Conservation (phyloP, 305 asterid species). For the Fraxinus angustifolia region DNA sequence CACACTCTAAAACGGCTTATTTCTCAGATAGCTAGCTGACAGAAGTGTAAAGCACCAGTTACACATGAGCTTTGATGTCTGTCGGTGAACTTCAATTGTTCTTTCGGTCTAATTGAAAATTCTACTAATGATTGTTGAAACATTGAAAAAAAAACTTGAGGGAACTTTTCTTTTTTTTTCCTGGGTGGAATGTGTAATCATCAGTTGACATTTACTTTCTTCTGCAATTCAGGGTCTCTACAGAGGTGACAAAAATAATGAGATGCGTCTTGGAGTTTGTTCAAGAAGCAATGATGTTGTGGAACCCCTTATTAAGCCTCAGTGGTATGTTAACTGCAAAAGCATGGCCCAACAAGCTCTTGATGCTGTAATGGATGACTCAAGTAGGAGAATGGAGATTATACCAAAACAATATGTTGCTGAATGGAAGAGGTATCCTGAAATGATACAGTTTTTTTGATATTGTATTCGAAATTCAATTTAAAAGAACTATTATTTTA, state of each 20-base stretch:
- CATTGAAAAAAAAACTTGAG: not conserved
- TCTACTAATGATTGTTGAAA: not conserved
- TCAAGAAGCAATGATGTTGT: constrained; percentile 84
- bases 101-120: not conserved
- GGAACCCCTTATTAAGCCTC: constrained; percentile 94
- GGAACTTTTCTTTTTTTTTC: not conserved
- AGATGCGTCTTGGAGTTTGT: constrained; percentile 92
- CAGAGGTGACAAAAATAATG: constrained; percentile 68
- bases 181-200: not conserved
- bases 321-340: constrained; percentile 76
- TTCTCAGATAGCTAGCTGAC: not conserved
- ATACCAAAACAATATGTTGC: constrained; percentile 85
- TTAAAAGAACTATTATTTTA: not conserved
- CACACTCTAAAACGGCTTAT: not conserved
- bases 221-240: constrained; percentile 38
- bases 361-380: constrained; percentile 48
- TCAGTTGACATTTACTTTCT: not conserved
- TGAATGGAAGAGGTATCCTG: constrained; percentile 62
- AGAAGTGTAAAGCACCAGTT: not conserved
- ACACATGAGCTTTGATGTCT: constrained; percentile 1
- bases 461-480: not conserved
- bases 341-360: constrained; percentile 65
- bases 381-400: constrained; percentile 61
- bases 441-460: constrained; percentile 4
- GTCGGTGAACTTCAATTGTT: not conserved